A percentile compares a stretch with the other conserved stretches of the same genome.
Evolutionary conservation across 2,329 filamentous ascomycete species (phyloP).

Genomic region (Fusarium pseudoanthophilum): DNA sequence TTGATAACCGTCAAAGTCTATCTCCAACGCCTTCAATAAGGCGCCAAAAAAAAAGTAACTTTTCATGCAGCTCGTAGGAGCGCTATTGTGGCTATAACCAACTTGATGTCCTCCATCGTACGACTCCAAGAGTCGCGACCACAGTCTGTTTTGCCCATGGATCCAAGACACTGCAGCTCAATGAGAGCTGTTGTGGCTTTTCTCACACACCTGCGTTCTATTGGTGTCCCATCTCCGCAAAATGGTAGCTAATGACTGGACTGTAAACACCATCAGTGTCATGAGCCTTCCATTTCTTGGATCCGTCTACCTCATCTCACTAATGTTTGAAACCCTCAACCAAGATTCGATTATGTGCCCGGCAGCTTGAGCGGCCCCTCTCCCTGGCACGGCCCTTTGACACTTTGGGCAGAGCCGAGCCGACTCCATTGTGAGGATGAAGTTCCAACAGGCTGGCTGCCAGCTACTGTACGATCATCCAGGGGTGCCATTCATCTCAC

Average conservation of each 20-base stretch:
- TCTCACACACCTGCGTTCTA: background rate
- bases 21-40: constrained; percentile 29
- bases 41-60: constrained; percentile 31
- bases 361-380: constrained; percentile 31
- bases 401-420: constrained; percentile 31
- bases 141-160: constrained; percentile 29
- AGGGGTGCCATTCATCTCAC: constrained; percentile 38
- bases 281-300: constrained; percentile 12
- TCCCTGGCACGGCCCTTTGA: constrained; percentile 29
- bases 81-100: constrained; percentile 21
- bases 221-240: constrained; percentile 17
- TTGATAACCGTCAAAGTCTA: constrained; percentile 20
- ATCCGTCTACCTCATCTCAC: constrained; percentile 2
- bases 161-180: constrained; percentile 22
- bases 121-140: constrained; percentile 34
- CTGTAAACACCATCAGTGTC: constrained; percentile 20
- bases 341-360: constrained; percentile 37
- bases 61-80: constrained; percentile 22
- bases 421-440: constrained; percentile 26
- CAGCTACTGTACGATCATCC: constrained; percentile 35
- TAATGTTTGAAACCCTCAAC: constrained; percentile 13
- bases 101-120: constrained; percentile 37
- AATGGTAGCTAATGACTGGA: constrained; percentile 13
- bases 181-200: constrained; percentile 14
- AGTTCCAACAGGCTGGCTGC: constrained; percentile 28